These are phyloP conservation scores for Dianthus caryophyllus DNA, from an alignment of 148 eudicot species.

Conservation along the genomic window DNA sequence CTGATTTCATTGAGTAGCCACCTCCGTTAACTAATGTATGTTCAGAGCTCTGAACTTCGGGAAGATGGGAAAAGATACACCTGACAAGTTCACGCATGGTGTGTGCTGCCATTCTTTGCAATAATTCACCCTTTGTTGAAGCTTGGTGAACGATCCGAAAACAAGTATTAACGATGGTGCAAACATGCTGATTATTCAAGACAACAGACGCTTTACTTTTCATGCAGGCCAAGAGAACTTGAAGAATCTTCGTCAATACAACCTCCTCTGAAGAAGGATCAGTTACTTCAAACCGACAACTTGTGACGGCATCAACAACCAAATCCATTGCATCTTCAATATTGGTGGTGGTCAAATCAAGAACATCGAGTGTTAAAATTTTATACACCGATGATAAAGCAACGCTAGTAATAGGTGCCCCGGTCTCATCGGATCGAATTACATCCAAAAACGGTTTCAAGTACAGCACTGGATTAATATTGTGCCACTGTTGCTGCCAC, in stretches of 20 bases:
- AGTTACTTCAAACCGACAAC: constrained; percentile 92
- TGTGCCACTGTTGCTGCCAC: constrained; percentile 79
- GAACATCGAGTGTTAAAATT: constrained; percentile 69
- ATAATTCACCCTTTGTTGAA: constrained; percentile 73
- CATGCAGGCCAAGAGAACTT: constrained; percentile 90
- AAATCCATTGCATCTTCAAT: constrained; percentile 77
- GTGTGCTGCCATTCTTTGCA: constrained; percentile 83
- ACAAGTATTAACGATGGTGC: constrained; percentile 85
- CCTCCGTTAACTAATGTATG: constrained; percentile 31
- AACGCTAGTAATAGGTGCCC: constrained; percentile 89
- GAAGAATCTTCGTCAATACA: constrained; percentile 85
- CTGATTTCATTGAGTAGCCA: constrained; percentile 31
- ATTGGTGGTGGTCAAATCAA: constrained; percentile 55
- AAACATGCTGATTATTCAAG: constrained; percentile 87
- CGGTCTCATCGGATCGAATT: constrained; percentile 87
- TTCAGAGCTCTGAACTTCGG: constrained; percentile 40
- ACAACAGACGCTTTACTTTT: constrained; percentile 73
- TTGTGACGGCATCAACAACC: constrained; percentile 86
- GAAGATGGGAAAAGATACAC: constrained; percentile 69
- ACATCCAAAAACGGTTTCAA: constrained; percentile 93
- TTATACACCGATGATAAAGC: constrained; percentile 92
- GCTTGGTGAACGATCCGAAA: constrained; percentile 94
- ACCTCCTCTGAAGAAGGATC: constrained; percentile 97
- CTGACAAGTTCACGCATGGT: constrained; percentile 88
- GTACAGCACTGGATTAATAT: constrained; percentile 58